Evolutionary conservation across 1,284 basidiomycete species (phyloP).

Genomic region (Cryptococcus jaspeensis): DNA sequence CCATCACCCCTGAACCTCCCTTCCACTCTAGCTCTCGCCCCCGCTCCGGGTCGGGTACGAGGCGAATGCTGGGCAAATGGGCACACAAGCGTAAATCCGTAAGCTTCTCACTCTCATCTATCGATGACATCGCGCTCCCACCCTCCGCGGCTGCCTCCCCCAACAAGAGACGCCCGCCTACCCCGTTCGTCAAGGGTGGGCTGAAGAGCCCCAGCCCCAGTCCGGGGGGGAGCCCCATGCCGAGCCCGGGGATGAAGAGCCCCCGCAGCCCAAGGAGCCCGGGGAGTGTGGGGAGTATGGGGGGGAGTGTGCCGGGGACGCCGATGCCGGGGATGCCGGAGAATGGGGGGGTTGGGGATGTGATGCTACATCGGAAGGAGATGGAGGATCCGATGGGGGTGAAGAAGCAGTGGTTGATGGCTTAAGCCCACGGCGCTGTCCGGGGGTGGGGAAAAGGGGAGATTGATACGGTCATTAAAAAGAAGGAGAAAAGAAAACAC

Average conservation of each 20-base stretch:
- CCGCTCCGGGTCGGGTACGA: background rate
- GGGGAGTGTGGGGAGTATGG: background rate
- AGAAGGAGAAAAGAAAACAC: background rate
- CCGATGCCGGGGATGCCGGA: background rate
- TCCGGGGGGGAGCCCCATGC: no score
- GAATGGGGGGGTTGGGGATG: background rate
- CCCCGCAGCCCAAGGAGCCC: no score
- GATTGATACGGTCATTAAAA: no score
- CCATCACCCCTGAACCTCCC: slow-evolving; percentile 8
- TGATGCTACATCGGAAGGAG: slow-evolving; percentile 20
- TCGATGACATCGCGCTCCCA: slow-evolving; percentile 24
- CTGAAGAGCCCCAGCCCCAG: slow-evolving; percentile 9
- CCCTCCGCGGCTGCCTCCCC: background rate
- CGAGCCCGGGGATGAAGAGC: no score
- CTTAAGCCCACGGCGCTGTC: slow-evolving; percentile 2
- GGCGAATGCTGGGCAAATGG: background rate
- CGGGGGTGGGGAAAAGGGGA: background rate
- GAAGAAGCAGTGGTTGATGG: slow-evolving; percentile 35
- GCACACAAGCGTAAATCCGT: slow-evolving; percentile 33
- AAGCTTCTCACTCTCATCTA: slow-evolving; percentile 33
- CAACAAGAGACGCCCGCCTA: slow-evolving; percentile 27
- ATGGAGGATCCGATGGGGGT: slow-evolving; percentile 33
- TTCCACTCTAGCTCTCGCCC: background rate
- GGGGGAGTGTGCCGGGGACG: background rate
- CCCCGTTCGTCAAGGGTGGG: slow-evolving; percentile 25